Percentiles rank a stretch among this genome's conserved stretches.
These are phyloP conservation scores for Saccharomyces hybrid DNA, from an alignment of 1,139 yeast species.

Conservation along the genomic window DNA sequence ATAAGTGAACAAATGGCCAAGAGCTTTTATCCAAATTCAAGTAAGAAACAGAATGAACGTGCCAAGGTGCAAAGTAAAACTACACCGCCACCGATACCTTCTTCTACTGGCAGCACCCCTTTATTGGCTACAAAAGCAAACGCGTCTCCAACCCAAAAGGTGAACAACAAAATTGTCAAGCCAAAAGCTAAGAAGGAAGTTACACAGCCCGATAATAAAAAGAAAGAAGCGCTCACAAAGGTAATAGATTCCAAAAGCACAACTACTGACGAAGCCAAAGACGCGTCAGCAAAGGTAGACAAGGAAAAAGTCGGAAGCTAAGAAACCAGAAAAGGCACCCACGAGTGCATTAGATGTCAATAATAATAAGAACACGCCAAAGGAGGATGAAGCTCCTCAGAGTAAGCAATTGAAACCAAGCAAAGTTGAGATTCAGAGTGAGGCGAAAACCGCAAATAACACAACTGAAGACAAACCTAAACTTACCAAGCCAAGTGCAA, in stretches of 20 bases:
- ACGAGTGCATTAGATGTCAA: background rate
- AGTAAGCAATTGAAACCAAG: background rate
- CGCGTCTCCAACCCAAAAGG: background rate
- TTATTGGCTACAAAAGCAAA: background rate
- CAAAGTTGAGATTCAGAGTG: background rate
- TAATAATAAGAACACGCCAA: background rate
- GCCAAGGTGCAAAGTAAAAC: background rate
- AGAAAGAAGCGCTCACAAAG: background rate
- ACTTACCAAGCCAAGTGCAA: background rate
- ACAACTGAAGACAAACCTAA: background rate
- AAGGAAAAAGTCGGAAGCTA: background rate
- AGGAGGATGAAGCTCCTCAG: conserved; percentile 3
- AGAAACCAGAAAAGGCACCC: background rate
- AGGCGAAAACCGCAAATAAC: background rate
- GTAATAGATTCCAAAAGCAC: background rate
- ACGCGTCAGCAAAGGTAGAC: background rate
- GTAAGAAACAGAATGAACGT: background rate
- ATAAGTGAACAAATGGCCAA: background rate
- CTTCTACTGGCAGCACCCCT: background rate
- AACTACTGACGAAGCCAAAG: background rate
- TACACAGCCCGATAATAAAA: background rate
- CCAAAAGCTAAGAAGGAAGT: background rate
- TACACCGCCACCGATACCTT: background rate
- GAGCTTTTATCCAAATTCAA: background rate
- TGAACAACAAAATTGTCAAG: background rate